Conservation (phyloP, 2,329 filamentous ascomycete genomes). For the Zymoseptoria pseudotritici region DNA sequence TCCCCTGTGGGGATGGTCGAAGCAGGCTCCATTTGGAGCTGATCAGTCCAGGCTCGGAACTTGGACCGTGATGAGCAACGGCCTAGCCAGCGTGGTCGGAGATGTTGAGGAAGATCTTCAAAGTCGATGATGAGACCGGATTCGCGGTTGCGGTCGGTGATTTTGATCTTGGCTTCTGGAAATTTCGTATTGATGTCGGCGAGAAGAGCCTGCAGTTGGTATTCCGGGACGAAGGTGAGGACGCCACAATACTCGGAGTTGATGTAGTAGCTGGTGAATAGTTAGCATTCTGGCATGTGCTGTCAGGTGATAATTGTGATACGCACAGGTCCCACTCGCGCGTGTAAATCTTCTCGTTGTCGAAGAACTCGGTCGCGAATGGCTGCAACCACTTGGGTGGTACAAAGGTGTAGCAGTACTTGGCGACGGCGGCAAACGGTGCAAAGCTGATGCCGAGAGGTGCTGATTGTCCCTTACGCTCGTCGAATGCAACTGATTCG, state of each 20-base stretch:
- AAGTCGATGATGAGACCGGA: slow-evolving; percentile 58
- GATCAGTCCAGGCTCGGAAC: slow-evolving; percentile 30
- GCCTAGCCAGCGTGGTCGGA: slow-evolving; percentile 62
- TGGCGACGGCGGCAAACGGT: slow-evolving; percentile 42
- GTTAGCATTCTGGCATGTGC: neutral
- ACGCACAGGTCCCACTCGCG: slow-evolving; percentile 72
- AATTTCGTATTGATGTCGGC: slow-evolving; percentile 53
- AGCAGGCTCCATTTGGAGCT: slow-evolving; percentile 19
- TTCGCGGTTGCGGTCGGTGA: slow-evolving; percentile 48
- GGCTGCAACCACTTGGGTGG: slow-evolving; percentile 42
- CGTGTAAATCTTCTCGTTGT: slow-evolving; percentile 49
- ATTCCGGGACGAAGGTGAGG: slow-evolving; percentile 60
- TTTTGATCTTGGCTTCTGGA: slow-evolving; percentile 46
- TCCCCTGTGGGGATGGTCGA: slow-evolving; percentile 22
- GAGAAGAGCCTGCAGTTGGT: slow-evolving; percentile 60
- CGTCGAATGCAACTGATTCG: slow-evolving; percentile 9
- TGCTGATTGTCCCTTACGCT: slow-evolving; percentile 28
- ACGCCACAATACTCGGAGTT: slow-evolving; percentile 34
- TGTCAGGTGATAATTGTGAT: neutral
- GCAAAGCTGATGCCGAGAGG: slow-evolving; percentile 30
- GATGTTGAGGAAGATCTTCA: slow-evolving; percentile 54
- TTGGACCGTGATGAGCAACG: slow-evolving; percentile 43
- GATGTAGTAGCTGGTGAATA: slow-evolving; percentile 20
- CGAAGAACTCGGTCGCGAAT: slow-evolving; percentile 50
- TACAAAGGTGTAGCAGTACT: slow-evolving; percentile 55